Evolutionary conservation across 345 rosid genomes (phyloP).

Genomic region (Citropsis articulata): DNA sequence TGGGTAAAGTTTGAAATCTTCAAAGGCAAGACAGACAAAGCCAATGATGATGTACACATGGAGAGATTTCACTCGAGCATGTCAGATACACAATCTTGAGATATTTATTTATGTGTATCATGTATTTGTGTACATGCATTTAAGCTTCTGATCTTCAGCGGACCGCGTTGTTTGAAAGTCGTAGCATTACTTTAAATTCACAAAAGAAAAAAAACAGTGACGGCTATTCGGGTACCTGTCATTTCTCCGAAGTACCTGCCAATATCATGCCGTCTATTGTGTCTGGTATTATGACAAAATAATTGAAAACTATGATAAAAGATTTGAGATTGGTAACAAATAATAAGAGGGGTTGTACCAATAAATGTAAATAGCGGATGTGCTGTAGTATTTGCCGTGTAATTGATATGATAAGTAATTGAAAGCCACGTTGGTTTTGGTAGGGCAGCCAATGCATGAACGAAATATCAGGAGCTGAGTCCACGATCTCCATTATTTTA

Average conservation of each 20-base stretch:
- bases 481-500: background rate
- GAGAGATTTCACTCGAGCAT: background rate
- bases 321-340: background rate
- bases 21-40: constrained; percentile 19
- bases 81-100: background rate
- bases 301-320: too few species aligned
- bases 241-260: too few species aligned
- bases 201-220: background rate
- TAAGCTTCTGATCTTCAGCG: too few species aligned
- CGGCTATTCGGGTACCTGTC: constrained; percentile 4
- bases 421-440: background rate
- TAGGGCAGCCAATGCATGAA: background rate
- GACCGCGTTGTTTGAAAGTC: constrained; percentile 56
- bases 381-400: background rate
- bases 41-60: background rate
- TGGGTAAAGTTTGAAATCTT: constrained; percentile 35
- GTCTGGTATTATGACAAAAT: background rate
- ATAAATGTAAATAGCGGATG: background rate
- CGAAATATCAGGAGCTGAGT: background rate
- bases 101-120: background rate
- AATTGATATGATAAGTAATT: background rate
- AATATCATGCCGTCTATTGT: background rate
- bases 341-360: background rate
- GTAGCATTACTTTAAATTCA: constrained; percentile 13
- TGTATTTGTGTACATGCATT: too few species aligned